A percentile compares a stretch with the other conserved stretches of the same genome.
Evolutionary conservation across 495 filamentous ascomycete species (phyloP).

Genomic region (Aspergillus affinis): DNA sequence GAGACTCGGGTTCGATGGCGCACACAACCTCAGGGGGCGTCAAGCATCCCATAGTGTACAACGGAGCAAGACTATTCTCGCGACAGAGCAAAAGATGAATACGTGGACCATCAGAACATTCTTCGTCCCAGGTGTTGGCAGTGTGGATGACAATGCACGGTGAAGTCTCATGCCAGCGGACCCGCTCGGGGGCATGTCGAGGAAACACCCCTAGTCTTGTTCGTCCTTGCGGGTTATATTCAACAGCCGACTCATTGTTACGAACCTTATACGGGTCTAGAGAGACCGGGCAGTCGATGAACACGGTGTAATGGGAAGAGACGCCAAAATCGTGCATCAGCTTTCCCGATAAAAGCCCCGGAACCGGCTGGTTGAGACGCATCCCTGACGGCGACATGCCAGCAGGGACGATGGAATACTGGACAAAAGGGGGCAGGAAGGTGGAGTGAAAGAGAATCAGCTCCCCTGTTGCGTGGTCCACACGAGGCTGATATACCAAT

Average conservation of each 20-base stretch:
- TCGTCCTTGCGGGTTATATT: constrained; percentile 50
- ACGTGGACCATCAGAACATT: constrained; percentile 13
- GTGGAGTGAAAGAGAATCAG: constrained; percentile 63
- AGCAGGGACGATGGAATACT: constrained; percentile 58
- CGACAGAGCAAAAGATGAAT: constrained; percentile 64
- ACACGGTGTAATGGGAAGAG: constrained; percentile 55
- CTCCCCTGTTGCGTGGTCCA: constrained; percentile 59
- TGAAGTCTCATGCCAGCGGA: constrained; percentile 64
- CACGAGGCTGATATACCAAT: constrained; percentile 41
- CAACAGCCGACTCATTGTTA: constrained; percentile 51
- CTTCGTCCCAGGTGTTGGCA: constrained; percentile 62
- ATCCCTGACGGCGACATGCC: not conserved
- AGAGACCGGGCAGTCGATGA: constrained; percentile 64
- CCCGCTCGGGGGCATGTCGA: constrained; percentile 48
- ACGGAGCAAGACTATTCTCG: constrained; percentile 55
- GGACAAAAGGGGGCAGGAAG: constrained; percentile 60
- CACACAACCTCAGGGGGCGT: constrained; percentile 48
- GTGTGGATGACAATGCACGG: constrained; percentile 67
- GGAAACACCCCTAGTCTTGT: constrained; percentile 66
- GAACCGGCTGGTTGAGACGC: constrained; percentile 46
- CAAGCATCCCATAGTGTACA: constrained; percentile 60
- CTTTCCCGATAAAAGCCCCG: constrained; percentile 58
- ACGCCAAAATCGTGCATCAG: constrained; percentile 76
- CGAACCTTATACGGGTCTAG: constrained; percentile 59
- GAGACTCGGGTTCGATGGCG: constrained; percentile 50